Percentiles rank a stretch among this genome's conserved stretches.
Evolutionary conservation across 805 yeast genomes (phyloP).

Genomic region (Kodamaea jinghongensis): DNA sequence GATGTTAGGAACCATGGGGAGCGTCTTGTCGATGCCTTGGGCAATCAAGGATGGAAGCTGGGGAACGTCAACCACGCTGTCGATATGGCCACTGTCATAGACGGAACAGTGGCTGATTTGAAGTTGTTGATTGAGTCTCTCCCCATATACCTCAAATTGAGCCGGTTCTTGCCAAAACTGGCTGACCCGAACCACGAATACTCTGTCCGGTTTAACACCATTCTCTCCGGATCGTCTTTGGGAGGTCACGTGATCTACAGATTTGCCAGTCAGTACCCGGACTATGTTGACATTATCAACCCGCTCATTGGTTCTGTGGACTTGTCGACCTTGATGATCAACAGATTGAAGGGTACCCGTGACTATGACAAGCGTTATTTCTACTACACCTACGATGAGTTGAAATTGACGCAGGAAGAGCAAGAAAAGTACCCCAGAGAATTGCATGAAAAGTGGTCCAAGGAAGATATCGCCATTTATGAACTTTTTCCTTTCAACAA

Average conservation of each 20-base stretch:
- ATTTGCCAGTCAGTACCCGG: slow-evolving; percentile 38
- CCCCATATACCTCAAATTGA: slow-evolving; percentile 39
- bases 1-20: slow-evolving; percentile 59
- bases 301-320: slow-evolving; percentile 54
- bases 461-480: slow-evolving; percentile 29
- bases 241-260: slow-evolving; percentile 59
- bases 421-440: slow-evolving; percentile 25
- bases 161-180: slow-evolving; percentile 18
- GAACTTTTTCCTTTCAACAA: slow-evolving; percentile 32
- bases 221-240: slow-evolving; percentile 50
- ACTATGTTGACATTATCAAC: slow-evolving; percentile 37
- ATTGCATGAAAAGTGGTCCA: slow-evolving; percentile 29
- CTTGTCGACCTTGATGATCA: slow-evolving; percentile 42
- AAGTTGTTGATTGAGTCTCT: slow-evolving; percentile 43
- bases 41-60: slow-evolving; percentile 44
- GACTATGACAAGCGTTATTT: slow-evolving; percentile 30
- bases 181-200: slow-evolving; percentile 16
- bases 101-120: slow-evolving; percentile 47
- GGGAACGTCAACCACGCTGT: slow-evolving; percentile 51
- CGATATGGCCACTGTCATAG: slow-evolving; percentile 49
- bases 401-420: slow-evolving; percentile 28
- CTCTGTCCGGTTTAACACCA: slow-evolving; percentile 31
- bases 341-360: slow-evolving; percentile 30
- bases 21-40: slow-evolving; percentile 32
- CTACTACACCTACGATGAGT: slow-evolving; percentile 33